These are phyloP conservation scores for Lichtheimia hyalospora DNA, from an alignment of 371 early-diverging fungal species.

Conservation along the genomic window DNA sequence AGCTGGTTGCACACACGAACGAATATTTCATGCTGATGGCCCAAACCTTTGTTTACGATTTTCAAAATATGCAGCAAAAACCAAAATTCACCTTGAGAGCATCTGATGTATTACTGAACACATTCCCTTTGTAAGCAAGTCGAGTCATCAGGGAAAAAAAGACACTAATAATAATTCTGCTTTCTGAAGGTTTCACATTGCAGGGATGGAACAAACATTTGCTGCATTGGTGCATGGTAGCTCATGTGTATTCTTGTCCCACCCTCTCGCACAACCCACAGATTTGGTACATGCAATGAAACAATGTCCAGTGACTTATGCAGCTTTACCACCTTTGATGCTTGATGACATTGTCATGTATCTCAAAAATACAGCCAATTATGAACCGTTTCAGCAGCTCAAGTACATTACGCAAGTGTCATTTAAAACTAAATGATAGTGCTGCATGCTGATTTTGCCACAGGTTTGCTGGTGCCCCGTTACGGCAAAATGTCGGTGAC, in stretches of 20 bases:
- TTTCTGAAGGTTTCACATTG: no score
- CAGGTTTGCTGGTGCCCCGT: constrained; percentile 9
- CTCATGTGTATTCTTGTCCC: background rate
- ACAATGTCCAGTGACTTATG: background rate
- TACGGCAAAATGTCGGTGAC: constrained; percentile 4
- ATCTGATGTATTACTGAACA: background rate
- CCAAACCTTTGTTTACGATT: background rate
- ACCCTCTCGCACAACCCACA: background rate
- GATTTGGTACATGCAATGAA: background rate
- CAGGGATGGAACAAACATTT: no score
- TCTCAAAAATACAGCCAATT: no score
- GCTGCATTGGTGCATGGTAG: no score
- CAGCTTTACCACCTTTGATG: constrained; percentile 5
- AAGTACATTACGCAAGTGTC: no score
- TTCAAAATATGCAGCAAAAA: no score
- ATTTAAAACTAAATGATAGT: no score
- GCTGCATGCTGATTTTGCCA: background rate
- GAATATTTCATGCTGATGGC: constrained; percentile 2
- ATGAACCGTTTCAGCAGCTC: no score
- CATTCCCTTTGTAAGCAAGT: background rate
- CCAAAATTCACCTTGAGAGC: background rate
- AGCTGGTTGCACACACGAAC: constrained; percentile 20
- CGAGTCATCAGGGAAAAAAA: no score
- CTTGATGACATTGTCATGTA: background rate
- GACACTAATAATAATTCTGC: background rate